These are phyloP conservation scores for Stevia rebaudiana DNA, from an alignment of 140 eudicot species.

Conservation along the genomic window DNA sequence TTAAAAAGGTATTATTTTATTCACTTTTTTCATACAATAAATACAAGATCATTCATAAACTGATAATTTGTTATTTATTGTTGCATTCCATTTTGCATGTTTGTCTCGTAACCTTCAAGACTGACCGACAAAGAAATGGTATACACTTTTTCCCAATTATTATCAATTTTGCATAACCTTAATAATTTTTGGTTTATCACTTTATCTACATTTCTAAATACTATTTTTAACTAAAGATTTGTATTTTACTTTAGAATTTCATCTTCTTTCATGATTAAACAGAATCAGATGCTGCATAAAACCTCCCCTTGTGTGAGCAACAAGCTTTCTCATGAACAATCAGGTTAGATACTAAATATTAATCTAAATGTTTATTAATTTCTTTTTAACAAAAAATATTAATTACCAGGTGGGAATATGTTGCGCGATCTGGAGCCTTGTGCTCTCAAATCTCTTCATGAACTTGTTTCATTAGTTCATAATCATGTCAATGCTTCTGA, in stretches of 20 bases:
- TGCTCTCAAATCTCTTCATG: constrained; percentile 54
- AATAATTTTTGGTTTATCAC: constrained; percentile 4
- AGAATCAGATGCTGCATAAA: constrained; percentile 60
- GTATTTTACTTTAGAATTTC: neutral
- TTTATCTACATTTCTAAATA: neutral
- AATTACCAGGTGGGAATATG: constrained; percentile 33
- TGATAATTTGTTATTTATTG: constrained; percentile 5
- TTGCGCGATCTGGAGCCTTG: constrained; percentile 54
- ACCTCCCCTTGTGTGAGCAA: constrained; percentile 30
- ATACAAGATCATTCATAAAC: constrained; percentile 11
- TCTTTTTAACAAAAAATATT: neutral
- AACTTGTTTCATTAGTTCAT: constrained; percentile 77
- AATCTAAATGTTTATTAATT: neutral
- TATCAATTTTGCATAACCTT: constrained; percentile 1
- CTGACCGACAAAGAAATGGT: constrained; percentile 90
- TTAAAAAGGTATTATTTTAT: constrained; percentile 51
- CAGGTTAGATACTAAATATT: constrained; percentile 37
- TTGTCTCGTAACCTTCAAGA: constrained; percentile 33
- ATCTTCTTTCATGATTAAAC: constrained; percentile 41
- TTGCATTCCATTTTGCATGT: constrained; percentile 30
- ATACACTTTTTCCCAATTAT: constrained; percentile 22
- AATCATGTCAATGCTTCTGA: constrained; percentile 40
- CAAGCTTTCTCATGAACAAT: constrained; percentile 24
- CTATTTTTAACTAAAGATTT: neutral
- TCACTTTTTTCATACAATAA: neutral